Percentiles rank a stretch among this genome's conserved stretches.
Conservation (phyloP, 2,329 filamentous ascomycete species). For the Fusarium tanahbumbuense region DNA sequence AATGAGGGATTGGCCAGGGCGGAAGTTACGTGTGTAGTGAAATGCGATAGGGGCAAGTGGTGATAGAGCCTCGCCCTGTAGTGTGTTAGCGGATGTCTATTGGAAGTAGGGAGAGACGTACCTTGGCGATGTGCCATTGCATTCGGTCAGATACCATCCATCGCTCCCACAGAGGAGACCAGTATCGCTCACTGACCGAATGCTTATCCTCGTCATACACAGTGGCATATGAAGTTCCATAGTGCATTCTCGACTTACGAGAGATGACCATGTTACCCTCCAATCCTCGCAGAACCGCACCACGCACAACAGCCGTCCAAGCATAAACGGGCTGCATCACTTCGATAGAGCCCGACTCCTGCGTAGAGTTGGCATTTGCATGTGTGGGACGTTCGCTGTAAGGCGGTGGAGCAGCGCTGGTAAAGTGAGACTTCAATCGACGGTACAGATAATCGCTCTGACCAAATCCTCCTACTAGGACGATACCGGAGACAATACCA, state of each 20-base stretch:
- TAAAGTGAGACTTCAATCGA: conserved; percentile 76
- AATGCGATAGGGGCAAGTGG: conserved; percentile 81
- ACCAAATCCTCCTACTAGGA: conserved; percentile 84
- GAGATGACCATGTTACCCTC: conserved; percentile 85
- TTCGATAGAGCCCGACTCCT: conserved; percentile 71
- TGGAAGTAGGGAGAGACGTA: conserved; percentile 49
- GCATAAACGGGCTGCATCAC: conserved; percentile 86
- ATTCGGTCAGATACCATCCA: conserved; percentile 88
- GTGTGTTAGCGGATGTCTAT: not conserved
- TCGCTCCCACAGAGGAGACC: conserved; percentile 81
- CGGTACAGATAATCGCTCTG: conserved; percentile 82
- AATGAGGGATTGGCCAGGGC: conserved; percentile 78
- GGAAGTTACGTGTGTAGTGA: conserved; percentile 88
- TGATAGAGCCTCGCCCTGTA: conserved; percentile 77
- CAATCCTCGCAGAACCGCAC: conserved; percentile 78
- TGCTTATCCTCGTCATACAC: conserved; percentile 83
- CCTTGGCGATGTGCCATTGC: conserved; percentile 88
- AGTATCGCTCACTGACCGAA: conserved; percentile 78
- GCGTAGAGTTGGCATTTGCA: conserved; percentile 59
- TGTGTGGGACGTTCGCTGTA: conserved; percentile 79
- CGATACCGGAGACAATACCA: conserved; percentile 76
- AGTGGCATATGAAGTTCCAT: conserved; percentile 84
- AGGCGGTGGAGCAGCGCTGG: conserved; percentile 66
- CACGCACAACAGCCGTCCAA: conserved; percentile 83
- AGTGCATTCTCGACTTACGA: conserved; percentile 78